Conservation (phyloP, 345 rosid genomes). For the Viola odorata region DNA sequence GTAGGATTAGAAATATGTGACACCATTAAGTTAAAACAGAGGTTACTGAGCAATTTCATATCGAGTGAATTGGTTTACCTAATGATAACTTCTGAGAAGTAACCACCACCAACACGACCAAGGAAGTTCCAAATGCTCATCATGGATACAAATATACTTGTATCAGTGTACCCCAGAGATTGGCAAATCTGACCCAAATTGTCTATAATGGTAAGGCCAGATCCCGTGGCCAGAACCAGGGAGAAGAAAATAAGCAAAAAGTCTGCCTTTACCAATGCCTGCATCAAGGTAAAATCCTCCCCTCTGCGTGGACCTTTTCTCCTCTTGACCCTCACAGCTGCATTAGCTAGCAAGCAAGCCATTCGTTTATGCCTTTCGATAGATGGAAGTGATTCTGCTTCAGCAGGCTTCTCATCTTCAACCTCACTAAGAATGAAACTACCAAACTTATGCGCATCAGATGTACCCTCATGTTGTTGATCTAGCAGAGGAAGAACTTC, state of each 20-base stretch:
- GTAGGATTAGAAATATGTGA: constrained; percentile 1
- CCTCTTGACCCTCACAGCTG: constrained; percentile 80
- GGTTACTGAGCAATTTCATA: neutral
- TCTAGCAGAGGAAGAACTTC: constrained; percentile 48
- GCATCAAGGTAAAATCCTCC: constrained; percentile 82
- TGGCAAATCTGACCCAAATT: constrained; percentile 97
- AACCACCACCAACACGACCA: constrained; percentile 94
- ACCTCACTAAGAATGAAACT: constrained; percentile 82
- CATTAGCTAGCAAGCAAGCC: constrained; percentile 72
- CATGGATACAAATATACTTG: constrained; percentile 88
- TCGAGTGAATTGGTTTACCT: constrained; percentile 36
- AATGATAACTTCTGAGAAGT: constrained; percentile 83
- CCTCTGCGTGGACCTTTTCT: constrained; percentile 83
- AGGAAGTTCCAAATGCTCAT: constrained; percentile 99
- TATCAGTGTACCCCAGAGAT: constrained; percentile 72
- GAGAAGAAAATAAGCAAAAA: constrained; percentile 94
- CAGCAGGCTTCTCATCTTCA: constrained; percentile 91
- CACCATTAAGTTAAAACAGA: neutral
- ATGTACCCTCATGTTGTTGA: constrained; percentile 44
- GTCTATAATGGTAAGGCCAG: constrained; percentile 94
- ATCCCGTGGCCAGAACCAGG: constrained; percentile 81
- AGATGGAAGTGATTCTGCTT: constrained; percentile 80
- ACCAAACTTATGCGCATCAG: constrained; percentile 20
- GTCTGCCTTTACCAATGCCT: constrained; percentile 88
- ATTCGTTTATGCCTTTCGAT: constrained; percentile 74